A percentile compares a stretch with the other conserved stretches of the same genome.
Conservation (phyloP, 352 stramenopile species). For the Globisporangium canariense region DNA sequence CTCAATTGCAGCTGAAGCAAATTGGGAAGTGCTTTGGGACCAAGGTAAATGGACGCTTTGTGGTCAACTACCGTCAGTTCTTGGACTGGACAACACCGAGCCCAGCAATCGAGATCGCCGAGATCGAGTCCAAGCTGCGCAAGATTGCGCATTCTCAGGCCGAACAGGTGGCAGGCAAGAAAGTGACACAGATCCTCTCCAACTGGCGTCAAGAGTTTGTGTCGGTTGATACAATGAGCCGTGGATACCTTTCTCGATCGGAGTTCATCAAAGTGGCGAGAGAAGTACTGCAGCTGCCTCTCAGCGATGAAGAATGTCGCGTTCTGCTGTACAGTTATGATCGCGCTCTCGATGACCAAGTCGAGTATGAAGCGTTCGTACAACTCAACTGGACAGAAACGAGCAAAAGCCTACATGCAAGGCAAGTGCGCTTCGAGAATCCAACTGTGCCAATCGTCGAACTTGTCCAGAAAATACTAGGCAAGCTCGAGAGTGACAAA, state of each 20-base stretch:
- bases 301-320: constrained; percentile 50
- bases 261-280: constrained; percentile 41
- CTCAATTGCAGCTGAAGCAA: constrained; percentile 31
- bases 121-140: constrained; percentile 49
- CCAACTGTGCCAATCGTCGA: neutral
- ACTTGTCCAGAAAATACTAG: constrained; percentile 19
- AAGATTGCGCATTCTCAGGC: constrained; percentile 34
- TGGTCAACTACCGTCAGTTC: constrained; percentile 65
- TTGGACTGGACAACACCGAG: constrained; percentile 62
- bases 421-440: constrained; percentile 22
- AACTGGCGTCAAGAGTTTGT: constrained; percentile 43
- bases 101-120: constrained; percentile 31
- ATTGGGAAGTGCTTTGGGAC: constrained; percentile 53
- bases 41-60: constrained; percentile 42
- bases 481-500: constrained; percentile 16
- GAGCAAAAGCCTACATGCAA: constrained; percentile 15
- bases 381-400: constrained; percentile 55
- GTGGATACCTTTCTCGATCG: constrained; percentile 25
- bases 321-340: constrained; percentile 57
- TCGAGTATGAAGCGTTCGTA: constrained; percentile 50
- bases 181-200: constrained; percentile 34
- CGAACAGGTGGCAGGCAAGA: constrained; percentile 24
- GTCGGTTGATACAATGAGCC: constrained; percentile 21
- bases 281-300: constrained; percentile 31
- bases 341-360: constrained; percentile 38